Conservation (phyloP, 768 basidiomycete species). For the Boletus insuetus region DNA sequence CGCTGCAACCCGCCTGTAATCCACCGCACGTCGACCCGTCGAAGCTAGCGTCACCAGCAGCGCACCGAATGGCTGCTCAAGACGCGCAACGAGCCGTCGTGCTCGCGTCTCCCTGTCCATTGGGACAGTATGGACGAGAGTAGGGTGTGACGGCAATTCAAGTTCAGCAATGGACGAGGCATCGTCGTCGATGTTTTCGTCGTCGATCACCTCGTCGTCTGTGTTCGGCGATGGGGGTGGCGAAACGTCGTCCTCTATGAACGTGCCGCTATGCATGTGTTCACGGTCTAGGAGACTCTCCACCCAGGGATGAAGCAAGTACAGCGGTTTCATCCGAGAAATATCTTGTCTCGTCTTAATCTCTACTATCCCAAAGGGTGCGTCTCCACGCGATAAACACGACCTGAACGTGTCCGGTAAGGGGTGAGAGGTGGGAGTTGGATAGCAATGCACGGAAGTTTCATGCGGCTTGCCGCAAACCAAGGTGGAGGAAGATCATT, state of each 20-base stretch:
- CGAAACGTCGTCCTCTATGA: neutral
- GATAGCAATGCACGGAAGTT: constrained; percentile 1
- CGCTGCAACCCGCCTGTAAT: neutral
- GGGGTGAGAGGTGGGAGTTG: neutral
- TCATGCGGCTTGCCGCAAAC: constrained; percentile 2
- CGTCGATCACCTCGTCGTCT: neutral
- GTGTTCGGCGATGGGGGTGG: neutral
- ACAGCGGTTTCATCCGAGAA: neutral
- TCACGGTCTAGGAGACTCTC: neutral
- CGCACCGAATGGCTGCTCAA: neutral
- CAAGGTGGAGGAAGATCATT: neutral
- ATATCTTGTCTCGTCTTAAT: neutral
- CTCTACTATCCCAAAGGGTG: neutral
- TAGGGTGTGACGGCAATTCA: neutral
- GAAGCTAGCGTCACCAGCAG: neutral
- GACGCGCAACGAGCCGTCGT: neutral
- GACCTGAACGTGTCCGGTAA: neutral
- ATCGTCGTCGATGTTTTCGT: neutral
- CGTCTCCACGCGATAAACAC: neutral
- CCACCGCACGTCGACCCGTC: neutral
- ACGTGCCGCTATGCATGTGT: neutral
- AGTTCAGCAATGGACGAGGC: neutral
- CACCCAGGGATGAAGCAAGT: neutral
- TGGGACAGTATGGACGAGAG: neutral
- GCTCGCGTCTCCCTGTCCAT: neutral